Percentiles rank a stretch among this genome's conserved stretches.
Evolutionary conservation across 306 rosid species (phyloP).

Genomic region (Acacia confusa): DNA sequence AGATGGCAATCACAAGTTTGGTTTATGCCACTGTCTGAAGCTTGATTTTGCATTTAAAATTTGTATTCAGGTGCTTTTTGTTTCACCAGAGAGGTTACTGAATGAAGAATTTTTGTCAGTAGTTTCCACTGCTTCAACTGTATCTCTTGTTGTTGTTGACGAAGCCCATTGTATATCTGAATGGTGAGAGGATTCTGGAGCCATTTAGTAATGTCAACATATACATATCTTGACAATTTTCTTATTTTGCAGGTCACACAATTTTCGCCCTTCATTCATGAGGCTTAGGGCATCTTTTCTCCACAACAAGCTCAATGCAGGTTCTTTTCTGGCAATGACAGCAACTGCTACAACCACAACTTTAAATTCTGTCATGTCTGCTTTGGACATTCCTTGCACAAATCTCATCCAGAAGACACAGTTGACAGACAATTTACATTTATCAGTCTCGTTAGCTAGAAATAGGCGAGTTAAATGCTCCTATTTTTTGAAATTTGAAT

Average conservation of each 20-base stretch:
- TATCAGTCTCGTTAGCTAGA: conserved; percentile 66
- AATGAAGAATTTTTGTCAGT: conserved; percentile 72
- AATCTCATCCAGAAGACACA: conserved; percentile 69
- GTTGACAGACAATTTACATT: conserved; percentile 65
- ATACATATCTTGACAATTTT: conserved; percentile 26
- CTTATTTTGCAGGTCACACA: conserved; percentile 75
- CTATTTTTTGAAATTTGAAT: conserved; percentile 23
- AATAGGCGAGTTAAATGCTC: conserved; percentile 65
- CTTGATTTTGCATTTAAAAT: conserved; percentile 30
- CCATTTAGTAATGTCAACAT: conserved; percentile 17
- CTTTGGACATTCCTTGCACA: conserved; percentile 69
- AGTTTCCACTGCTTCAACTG: conserved; percentile 48
- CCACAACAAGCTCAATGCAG: conserved; percentile 56
- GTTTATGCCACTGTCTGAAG: conserved; percentile 1
- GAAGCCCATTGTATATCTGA: conserved; percentile 96
- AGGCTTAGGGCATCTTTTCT: conserved; percentile 90
- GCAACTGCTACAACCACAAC: conserved; percentile 92
- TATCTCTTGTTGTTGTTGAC: conserved; percentile 77
- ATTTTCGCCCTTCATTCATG: conserved; percentile 89
- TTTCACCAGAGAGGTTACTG: conserved; percentile 92
- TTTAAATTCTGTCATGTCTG: conserved; percentile 74
- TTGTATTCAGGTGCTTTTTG: conserved; percentile 74
- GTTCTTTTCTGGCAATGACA: conserved; percentile 90
- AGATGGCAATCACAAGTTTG: background rate
- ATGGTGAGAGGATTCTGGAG: conserved; percentile 63